A percentile compares a stretch with the other conserved stretches of the same genome.
Evolutionary conservation across 495 filamentous ascomycete genomes (phyloP).

Genomic region (Saxispiralis lemnorum): DNA sequence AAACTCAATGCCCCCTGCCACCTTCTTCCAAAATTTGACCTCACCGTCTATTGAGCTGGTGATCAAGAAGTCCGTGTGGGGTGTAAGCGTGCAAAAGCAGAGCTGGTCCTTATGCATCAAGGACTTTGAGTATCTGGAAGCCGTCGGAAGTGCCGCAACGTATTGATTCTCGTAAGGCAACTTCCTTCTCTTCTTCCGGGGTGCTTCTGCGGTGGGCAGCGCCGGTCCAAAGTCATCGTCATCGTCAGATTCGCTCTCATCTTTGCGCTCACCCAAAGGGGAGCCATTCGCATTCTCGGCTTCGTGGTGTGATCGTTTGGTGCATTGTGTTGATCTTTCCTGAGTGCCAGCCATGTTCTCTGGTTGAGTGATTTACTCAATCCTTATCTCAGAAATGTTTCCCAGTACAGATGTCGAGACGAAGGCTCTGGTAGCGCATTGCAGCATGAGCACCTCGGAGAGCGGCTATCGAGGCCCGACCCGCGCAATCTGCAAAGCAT

Average conservation of each 20-base stretch:
- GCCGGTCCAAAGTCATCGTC: conserved; percentile 92
- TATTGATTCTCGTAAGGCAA: conserved; percentile 92
- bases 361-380: too few relatives aligned
- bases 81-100: conserved; percentile 69
- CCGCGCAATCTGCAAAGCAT: too few relatives aligned
- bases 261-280: neutral
- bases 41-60: conserved; percentile 83
- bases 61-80: conserved; percentile 81
- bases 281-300: neutral
- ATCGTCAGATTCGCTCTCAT: conserved; percentile 38
- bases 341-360: too few relatives aligned
- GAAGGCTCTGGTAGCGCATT: too few relatives aligned
- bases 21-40: conserved; percentile 99
- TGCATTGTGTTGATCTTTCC: conserved; percentile 4
- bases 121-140: conserved; percentile 77
- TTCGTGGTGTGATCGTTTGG: conserved; percentile 11
- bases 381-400: too few relatives aligned
- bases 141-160: conserved; percentile 69
- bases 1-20: conserved; percentile 76
- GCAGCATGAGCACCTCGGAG: too few relatives aligned
- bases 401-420: too few relatives aligned
- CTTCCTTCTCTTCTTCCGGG: conserved; percentile 72
- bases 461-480: too few relatives aligned
- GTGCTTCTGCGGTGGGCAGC: conserved; percentile 47
- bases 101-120: conserved; percentile 97